These are phyloP conservation scores for Excoecaria cochinchinensis DNA, from an alignment of 345 rosid genomes.

Conservation along the genomic window DNA sequence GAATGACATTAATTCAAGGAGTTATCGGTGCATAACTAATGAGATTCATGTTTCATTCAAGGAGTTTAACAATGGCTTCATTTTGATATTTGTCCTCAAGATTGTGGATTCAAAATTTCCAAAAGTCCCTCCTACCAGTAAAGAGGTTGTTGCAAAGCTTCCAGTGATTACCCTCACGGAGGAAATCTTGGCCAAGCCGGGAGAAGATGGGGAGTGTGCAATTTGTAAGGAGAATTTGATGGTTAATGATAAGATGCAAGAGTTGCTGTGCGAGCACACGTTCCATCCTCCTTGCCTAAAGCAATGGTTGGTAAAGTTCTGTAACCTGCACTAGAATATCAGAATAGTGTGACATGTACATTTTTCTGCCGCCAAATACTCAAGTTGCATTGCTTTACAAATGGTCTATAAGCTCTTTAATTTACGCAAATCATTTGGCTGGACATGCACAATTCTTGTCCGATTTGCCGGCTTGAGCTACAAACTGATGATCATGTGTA, in stretches of 20 bases:
- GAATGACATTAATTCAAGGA: constrained; percentile 1
- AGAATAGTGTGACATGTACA: not conserved
- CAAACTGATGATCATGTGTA: constrained; percentile 86
- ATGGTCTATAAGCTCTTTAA: not conserved
- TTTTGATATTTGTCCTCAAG: constrained; percentile 30
- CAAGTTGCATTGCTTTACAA: not conserved
- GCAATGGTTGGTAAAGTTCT: constrained; percentile 90
- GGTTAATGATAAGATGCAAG: constrained; percentile 81
- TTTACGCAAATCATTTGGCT: constrained; percentile 21
- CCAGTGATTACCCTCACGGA: constrained; percentile 62
- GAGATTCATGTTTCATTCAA: not conserved
- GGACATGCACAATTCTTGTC: constrained; percentile 98
- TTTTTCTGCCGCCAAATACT: not conserved
- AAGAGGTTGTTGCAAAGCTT: constrained; percentile 86
- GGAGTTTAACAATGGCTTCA: not conserved
- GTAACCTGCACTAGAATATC: constrained; percentile 1
- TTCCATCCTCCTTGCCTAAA: constrained; percentile 94
- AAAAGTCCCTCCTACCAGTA: constrained; percentile 91
- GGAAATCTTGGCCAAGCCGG: constrained; percentile 61
- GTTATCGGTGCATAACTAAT: not conserved
- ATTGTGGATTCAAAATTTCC: constrained; percentile 52
- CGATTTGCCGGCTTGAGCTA: constrained; percentile 89
- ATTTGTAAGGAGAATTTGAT: constrained; percentile 83
- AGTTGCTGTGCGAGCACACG: constrained; percentile 88
- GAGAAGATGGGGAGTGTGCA: constrained; percentile 77